phyloP scores from a whole-genome alignment of 768 basidiomycete species.

The Pleurotus sapidus region DNA sequence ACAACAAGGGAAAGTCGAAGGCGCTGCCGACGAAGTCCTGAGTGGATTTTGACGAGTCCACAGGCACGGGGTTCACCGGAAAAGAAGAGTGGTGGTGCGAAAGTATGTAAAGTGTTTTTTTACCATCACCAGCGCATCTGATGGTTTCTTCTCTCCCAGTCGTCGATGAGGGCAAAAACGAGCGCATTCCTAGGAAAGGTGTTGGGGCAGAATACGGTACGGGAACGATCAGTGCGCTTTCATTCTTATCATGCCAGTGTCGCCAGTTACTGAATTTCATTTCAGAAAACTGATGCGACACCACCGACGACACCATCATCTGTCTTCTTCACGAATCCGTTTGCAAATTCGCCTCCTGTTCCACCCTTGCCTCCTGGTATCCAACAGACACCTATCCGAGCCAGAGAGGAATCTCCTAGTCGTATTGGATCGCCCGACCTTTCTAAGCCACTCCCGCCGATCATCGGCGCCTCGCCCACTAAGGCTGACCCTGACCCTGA shows the following conservation, averaged over 20 bases:
- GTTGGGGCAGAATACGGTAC: constrained; percentile 60
- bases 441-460: constrained; percentile 66
- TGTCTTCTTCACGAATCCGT: constrained; percentile 37
- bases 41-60: constrained; percentile 50
- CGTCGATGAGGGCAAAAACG: constrained; percentile 75
- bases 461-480: constrained; percentile 32
- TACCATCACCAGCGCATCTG: too few relatives aligned
- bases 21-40: constrained; percentile 24
- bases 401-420: constrained; percentile 48
- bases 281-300: constrained; percentile 55
- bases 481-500: constrained; percentile 28
- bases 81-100: constrained; percentile 41
- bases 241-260: background rate
- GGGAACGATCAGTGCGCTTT: constrained; percentile 64
- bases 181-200: constrained; percentile 80
- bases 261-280: constrained; percentile 12
- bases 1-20: constrained; percentile 34
- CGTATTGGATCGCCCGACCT: constrained; percentile 30
- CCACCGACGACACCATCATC: constrained; percentile 24
- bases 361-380: constrained; percentile 50
- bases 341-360: constrained; percentile 46
- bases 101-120: constrained; percentile 35
- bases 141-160: constrained; percentile 19
- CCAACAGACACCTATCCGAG: constrained; percentile 31
- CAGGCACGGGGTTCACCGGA: constrained; percentile 37